Percentiles rank a stretch among this genome's conserved stretches.
Conservation (phyloP, 2,329 filamentous ascomycete species). For the Aquanectria penicillioides region DNA sequence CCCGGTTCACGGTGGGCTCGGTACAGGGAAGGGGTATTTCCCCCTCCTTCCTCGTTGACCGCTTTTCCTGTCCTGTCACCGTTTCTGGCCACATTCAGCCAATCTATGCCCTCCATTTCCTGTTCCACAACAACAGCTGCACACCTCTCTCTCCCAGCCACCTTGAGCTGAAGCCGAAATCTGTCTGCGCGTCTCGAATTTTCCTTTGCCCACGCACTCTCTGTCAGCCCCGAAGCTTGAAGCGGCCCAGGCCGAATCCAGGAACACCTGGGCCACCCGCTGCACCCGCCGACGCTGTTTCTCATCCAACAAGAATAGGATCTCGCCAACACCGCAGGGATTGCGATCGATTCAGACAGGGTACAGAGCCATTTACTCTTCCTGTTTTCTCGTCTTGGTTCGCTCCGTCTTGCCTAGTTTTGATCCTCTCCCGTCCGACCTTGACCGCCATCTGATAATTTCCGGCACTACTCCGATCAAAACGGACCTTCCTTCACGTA, state of each 20-base stretch:
- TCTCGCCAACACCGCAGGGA: constrained; percentile 13
- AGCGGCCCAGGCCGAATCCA: constrained; percentile 39
- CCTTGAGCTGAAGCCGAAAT: neutral
- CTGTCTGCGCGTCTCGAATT: too few relatives aligned
- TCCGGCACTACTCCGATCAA: constrained; percentile 29
- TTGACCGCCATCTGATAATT: constrained; percentile 24
- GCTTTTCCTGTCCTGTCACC: constrained; percentile 37
- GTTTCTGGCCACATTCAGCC: constrained; percentile 19
- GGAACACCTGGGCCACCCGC: constrained; percentile 35
- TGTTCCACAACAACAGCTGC: neutral
- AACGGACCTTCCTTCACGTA: constrained; percentile 8
- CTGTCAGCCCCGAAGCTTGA: too few relatives aligned
- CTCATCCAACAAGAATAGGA: neutral
- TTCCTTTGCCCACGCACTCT: too few relatives aligned
- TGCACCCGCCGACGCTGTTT: constrained; percentile 11
- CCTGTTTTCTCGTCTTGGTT: neutral
- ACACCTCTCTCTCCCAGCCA: constrained; percentile 15
- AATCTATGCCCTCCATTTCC: constrained; percentile 23
- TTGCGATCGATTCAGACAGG: neutral
- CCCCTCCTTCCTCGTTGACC: constrained; percentile 29
- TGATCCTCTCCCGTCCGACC: constrained; percentile 11
- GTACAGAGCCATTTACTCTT: neutral
- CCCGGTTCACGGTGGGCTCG: too few relatives aligned
- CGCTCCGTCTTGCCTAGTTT: neutral
- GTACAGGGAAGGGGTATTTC: too few relatives aligned